These are phyloP conservation scores for Aspergillus versicolor DNA, from an alignment of 2,329 filamentous ascomycete species.

Conservation along the genomic window DNA sequence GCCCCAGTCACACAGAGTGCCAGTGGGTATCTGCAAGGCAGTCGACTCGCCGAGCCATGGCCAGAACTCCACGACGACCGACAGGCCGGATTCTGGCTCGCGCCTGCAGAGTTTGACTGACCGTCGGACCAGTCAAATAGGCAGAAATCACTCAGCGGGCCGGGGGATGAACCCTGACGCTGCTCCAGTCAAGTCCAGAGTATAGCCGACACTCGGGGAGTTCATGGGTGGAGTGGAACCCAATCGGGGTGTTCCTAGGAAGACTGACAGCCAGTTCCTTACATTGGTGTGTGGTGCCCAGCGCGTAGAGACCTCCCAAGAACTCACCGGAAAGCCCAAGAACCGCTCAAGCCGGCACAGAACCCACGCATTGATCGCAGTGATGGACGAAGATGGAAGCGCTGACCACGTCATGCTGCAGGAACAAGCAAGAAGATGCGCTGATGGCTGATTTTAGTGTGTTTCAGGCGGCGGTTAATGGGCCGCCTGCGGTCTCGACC, in stretches of 20 bases:
- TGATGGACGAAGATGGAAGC: neutral
- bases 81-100: neutral
- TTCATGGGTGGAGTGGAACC: neutral
- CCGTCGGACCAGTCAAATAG: neutral
- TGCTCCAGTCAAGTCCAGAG: neutral
- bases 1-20: neutral
- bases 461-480: constrained; percentile 6
- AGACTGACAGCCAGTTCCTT: neutral
- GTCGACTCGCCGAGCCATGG: neutral
- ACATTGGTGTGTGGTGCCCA: neutral
- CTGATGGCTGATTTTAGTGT: neutral
- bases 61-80: neutral
- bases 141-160: neutral
- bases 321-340: neutral
- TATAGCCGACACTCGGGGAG: neutral
- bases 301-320: neutral
- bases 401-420: constrained; percentile 10
- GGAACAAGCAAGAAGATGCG: constrained; percentile 2
- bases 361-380: neutral
- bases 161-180: neutral
- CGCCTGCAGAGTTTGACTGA: neutral
- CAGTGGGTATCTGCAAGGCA: neutral
- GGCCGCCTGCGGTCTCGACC: neutral
- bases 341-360: neutral
- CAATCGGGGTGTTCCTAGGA: neutral